Base-by-base conservation (phyloP, 2,329 filamentous ascomycete genomes). In the Corynespora cassiicola region DNA sequence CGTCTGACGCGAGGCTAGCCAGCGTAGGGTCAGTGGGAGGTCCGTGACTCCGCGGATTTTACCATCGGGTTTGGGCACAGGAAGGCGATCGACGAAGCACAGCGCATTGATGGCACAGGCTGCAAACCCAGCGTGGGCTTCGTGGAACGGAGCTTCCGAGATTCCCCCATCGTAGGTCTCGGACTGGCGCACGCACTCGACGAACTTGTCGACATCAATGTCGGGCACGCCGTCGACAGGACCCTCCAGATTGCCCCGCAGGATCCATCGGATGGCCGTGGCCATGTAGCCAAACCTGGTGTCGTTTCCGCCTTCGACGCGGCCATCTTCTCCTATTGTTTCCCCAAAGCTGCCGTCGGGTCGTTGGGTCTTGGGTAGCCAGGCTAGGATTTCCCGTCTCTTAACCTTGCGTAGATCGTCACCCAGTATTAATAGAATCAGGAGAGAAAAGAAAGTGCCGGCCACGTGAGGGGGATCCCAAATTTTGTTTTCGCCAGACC, bases 341-440 rank as follows among this genome's bases (percentile, higher is more conserved):
- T 99, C 91, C 0, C 91, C 94, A 65, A 99, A 97, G 56, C 90
- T 95, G 2, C 94, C 94, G 63, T 97, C 88, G 0, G 74, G 68
- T 17, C 90, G 80, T 73, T 99, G 94, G 66, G 97, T 70, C 34
- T 68, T 78, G 38, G 73, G 77, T 49, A 99, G 70, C 90, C 92
- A 96, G 25, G 69, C 60, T 51, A 97, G 66, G 44, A 87, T 86
- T 43, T 81, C 80, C 25, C 58, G 73, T 39, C 88, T 79, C 45
- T 85, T 78, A 6, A 99, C 85, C 2, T 83, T 78, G 3, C 74
- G 51, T 35, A 77, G 57, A 57, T 83, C 78, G 60, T 86, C 82
- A 4, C 78, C 75, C n/a, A 88, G 67, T 5, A 84, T 75, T 2
- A 86, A 78, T 17, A 99, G 73, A 7, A 86, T 77, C 16, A 89